These are phyloP conservation scores for Euryodendron excelsum DNA, from an alignment of 148 eudicot species.

Conservation along the genomic window DNA sequence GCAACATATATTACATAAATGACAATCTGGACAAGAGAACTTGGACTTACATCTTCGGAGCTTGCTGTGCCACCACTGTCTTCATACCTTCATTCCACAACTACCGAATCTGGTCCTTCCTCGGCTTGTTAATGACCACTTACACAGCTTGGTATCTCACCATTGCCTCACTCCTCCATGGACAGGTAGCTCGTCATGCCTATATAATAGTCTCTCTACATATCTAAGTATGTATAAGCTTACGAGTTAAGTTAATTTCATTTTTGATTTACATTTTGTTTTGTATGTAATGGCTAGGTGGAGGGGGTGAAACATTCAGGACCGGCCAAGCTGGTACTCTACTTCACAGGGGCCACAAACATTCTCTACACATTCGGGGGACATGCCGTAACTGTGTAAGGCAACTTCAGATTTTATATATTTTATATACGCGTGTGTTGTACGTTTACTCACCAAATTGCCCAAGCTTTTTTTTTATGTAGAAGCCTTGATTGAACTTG, in stretches of 20 bases:
- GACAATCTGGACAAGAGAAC: conserved; percentile 93
- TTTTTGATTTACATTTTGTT: background rate
- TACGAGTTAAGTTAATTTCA: background rate
- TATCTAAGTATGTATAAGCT: too few species aligned
- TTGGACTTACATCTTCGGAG: conserved; percentile 94
- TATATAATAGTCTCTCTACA: too few species aligned
- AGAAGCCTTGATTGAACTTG: background rate
- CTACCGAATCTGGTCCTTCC: conserved; percentile 88
- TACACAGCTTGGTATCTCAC: conserved; percentile 95
- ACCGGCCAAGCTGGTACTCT: conserved; percentile 71
- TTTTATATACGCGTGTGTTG: background rate
- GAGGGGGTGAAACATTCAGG: conserved; percentile 83
- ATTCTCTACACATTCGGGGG: conserved; percentile 96
- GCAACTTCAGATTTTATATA: conserved; percentile 19
- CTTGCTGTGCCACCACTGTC: conserved; percentile 92
- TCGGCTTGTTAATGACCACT: conserved; percentile 86
- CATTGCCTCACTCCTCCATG: conserved; percentile 78
- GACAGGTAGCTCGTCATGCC: conserved; percentile 66
- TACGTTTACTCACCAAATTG: conserved; percentile 4
- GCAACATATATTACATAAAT: conserved; percentile 91
- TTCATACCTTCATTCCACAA: conserved; percentile 91
- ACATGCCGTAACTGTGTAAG: conserved; percentile 98
- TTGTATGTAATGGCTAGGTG: conserved; percentile 39
- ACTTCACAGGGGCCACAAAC: conserved; percentile 97
- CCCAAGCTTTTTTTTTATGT: background rate